Conservation (phyloP, 1,284 basidiomycete genomes). For the Fistulinella cinereoalba region DNA sequence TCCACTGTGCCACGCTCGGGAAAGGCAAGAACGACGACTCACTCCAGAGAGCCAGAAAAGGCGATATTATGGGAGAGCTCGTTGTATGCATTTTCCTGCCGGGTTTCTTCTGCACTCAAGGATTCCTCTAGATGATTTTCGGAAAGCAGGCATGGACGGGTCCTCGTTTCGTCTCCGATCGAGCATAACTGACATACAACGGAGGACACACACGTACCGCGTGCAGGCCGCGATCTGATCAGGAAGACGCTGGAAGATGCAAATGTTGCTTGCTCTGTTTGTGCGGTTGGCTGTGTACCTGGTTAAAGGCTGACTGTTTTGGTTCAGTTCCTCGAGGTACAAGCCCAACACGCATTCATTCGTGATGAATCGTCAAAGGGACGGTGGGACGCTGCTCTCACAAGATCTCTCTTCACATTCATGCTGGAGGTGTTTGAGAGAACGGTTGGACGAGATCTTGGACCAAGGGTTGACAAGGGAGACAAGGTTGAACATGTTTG, state of each 20-base stretch:
- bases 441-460: slow-evolving; percentile 80
- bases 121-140: slow-evolving; percentile 73
- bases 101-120: neutral
- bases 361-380: slow-evolving; percentile 89
- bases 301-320: neutral
- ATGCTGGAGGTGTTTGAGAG: slow-evolving; percentile 94
- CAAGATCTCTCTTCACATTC: slow-evolving; percentile 75
- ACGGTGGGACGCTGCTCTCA: slow-evolving; percentile 89
- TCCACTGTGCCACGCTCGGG: slow-evolving; percentile 84
- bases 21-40: slow-evolving; percentile 81
- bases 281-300: slow-evolving; percentile 19
- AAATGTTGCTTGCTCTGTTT: slow-evolving; percentile 64
- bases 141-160: slow-evolving; percentile 78
- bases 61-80: slow-evolving; percentile 83
- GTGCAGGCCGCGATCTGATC: slow-evolving; percentile 79
- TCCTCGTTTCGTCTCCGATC: neutral
- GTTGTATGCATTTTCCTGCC: slow-evolving; percentile 49
- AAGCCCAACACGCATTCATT: slow-evolving; percentile 93
- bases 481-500: slow-evolving; percentile 65
- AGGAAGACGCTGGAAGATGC: slow-evolving; percentile 79
- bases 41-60: slow-evolving; percentile 65
- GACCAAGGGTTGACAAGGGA: slow-evolving; percentile 49
- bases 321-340: slow-evolving; percentile 81
- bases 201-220: slow-evolving; percentile 86
- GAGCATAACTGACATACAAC: slow-evolving; percentile 2